Evolutionary conservation across 169 alveolate species (phyloP).

Genomic region (Cryptosporidium andersoni): DNA sequence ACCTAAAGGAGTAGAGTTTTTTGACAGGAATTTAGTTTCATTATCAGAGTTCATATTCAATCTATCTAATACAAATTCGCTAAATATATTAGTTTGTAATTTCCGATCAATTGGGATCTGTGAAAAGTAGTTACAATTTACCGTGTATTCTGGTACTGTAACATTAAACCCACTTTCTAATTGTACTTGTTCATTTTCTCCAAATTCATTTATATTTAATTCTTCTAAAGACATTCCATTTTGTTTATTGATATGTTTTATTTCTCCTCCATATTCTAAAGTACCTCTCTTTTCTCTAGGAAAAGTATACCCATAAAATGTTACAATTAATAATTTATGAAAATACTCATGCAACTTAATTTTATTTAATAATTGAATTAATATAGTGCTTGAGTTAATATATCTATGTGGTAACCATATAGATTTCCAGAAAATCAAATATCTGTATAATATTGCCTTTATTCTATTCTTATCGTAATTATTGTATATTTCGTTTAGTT

Average conservation of each 20-base stretch:
- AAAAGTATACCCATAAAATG: constrained; percentile 3
- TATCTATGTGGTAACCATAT: constrained; percentile 45
- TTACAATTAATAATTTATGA: neutral
- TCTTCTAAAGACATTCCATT: neutral
- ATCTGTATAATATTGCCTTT: neutral
- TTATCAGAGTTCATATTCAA: no score
- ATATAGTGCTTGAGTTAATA: neutral
- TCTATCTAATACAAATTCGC: no score
- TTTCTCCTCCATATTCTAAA: no score
- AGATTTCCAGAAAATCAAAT: constrained; percentile 4
- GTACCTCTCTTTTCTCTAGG: neutral
- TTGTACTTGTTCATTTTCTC: neutral
- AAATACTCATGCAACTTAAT: constrained; percentile 9
- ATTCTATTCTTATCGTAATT: neutral
- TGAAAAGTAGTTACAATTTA: no score
- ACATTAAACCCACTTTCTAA: neutral
- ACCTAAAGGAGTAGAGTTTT: no score
- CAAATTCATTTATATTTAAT: neutral
- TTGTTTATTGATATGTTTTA: no score
- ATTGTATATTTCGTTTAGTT: neutral
- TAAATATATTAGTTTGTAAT: no score
- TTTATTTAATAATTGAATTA: constrained; percentile 23
- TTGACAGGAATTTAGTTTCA: no score
- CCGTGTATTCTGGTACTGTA: neutral
- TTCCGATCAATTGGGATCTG: no score